Evolutionary conservation across 169 alveolate genomes (phyloP).

Genomic region (Plasmodium sp.): DNA sequence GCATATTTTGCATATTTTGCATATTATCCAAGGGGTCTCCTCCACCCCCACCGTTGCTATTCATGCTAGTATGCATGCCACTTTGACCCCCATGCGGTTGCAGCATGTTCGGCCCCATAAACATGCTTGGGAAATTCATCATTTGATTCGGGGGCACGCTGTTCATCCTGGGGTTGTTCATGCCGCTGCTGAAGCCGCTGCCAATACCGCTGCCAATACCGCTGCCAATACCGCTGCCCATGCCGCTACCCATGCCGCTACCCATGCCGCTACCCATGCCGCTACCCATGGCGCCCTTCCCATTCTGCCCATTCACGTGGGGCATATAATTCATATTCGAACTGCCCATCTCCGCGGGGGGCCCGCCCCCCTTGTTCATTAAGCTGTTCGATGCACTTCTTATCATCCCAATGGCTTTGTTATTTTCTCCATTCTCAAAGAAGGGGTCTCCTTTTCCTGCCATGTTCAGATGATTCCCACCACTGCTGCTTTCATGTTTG

Average conservation of each 20-base stretch:
- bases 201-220: background rate
- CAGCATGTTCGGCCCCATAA: constrained; percentile 1
- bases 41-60: background rate
- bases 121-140: constrained; percentile 32
- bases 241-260: background rate
- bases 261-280: background rate
- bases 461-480: background rate
- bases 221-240: too few species aligned
- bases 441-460: background rate
- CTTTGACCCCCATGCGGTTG: background rate
- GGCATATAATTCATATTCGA: constrained; percentile 6
- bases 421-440: constrained; percentile 4
- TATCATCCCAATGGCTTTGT: background rate
- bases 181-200: background rate
- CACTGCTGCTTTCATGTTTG: background rate
- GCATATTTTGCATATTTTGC: background rate
- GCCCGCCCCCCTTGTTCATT: constrained; percentile 7
- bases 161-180: background rate
- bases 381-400: background rate
- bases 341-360: background rate
- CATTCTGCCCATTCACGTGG: constrained; percentile 5
- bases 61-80: constrained; percentile 7
- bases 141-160: constrained; percentile 26
- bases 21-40: constrained; percentile 10
- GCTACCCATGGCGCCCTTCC: background rate